A percentile compares a stretch with the other conserved stretches of the same genome.
phyloP scores from a whole-genome alignment of 1,284 basidiomycete genomes.

The Leccinum subfulvum region DNA sequence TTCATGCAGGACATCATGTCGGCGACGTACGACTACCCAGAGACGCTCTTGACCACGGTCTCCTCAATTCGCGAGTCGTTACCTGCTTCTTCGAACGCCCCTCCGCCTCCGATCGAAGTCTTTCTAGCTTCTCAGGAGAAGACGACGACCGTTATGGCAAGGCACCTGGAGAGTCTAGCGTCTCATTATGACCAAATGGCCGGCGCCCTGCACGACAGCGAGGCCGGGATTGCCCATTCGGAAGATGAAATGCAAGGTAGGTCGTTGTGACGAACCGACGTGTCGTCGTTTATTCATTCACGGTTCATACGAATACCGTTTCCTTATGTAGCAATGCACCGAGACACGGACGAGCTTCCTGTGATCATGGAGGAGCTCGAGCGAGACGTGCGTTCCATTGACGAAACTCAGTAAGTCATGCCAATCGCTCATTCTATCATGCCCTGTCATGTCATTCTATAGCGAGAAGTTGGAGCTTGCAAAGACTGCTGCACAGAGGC shows the following conservation, averaged over 20 bases:
- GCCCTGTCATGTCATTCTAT: not conserved
- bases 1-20: slow-evolving; percentile 54
- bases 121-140: slow-evolving; percentile 56
- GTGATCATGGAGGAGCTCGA: slow-evolving; percentile 71
- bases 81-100: slow-evolving; percentile 37
- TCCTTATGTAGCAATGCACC: slow-evolving; percentile 59
- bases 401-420: slow-evolving; percentile 53
- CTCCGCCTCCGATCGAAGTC: slow-evolving; percentile 44
- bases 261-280: slow-evolving; percentile 4
- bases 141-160: slow-evolving; percentile 64
- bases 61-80: slow-evolving; percentile 52
- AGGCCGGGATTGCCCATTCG: slow-evolving; percentile 59
- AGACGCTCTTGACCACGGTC: slow-evolving; percentile 56
- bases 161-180: slow-evolving; percentile 66
- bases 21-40: slow-evolving; percentile 64
- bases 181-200: slow-evolving; percentile 76
- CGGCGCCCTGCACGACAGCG: slow-evolving; percentile 59
- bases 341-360: slow-evolving; percentile 73
- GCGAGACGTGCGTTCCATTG: slow-evolving; percentile 49
- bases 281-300: not conserved
- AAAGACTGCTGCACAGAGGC: slow-evolving; percentile 43
- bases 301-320: not conserved
- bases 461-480: slow-evolving; percentile 48
- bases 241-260: slow-evolving; percentile 70
- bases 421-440: not conserved